A percentile compares a stretch with the other conserved stretches of the same genome.
phyloP scores from a whole-genome alignment of 23 red algal genomes.

The Agarophyton chilense region DNA sequence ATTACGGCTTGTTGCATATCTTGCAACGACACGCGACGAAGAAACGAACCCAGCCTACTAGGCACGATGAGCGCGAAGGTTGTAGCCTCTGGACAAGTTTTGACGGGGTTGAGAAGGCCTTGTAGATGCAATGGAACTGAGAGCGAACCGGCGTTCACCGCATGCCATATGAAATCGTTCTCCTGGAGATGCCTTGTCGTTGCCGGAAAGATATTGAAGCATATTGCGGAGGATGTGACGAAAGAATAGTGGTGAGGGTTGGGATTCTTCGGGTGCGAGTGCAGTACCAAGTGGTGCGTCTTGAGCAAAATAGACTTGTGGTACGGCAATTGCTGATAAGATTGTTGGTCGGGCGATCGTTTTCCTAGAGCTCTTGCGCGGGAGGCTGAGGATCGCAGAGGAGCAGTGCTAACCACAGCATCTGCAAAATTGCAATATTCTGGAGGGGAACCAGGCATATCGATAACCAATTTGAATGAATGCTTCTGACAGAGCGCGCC shows the following conservation, averaged over 20 bases:
- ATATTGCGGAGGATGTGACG: not conserved
- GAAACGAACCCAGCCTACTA: not conserved
- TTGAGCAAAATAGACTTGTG: not conserved
- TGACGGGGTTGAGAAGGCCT: not conserved
- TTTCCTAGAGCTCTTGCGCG: not conserved
- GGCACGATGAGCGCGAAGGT: constrained; percentile 24
- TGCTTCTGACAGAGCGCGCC: no score
- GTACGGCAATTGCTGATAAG: not conserved
- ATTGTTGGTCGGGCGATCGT: not conserved
- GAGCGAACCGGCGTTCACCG: not conserved
- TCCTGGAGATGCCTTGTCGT: not conserved
- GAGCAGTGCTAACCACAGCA: no score
- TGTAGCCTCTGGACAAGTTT: not conserved
- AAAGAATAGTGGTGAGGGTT: not conserved
- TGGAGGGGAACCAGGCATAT: no score
- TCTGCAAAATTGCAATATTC: no score
- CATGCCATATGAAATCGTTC: constrained; percentile 18
- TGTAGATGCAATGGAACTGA: not conserved
- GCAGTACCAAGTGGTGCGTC: not conserved
- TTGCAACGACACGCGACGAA: not conserved
- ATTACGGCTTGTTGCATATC: constrained; percentile 3
- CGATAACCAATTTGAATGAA: no score
- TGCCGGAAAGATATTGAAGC: not conserved
- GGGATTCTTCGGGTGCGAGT: not conserved
- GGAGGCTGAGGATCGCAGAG: not conserved